Base-by-base conservation (phyloP, 2,329 filamentous ascomycete genomes). In the Cytospora schulzeri region DNA sequence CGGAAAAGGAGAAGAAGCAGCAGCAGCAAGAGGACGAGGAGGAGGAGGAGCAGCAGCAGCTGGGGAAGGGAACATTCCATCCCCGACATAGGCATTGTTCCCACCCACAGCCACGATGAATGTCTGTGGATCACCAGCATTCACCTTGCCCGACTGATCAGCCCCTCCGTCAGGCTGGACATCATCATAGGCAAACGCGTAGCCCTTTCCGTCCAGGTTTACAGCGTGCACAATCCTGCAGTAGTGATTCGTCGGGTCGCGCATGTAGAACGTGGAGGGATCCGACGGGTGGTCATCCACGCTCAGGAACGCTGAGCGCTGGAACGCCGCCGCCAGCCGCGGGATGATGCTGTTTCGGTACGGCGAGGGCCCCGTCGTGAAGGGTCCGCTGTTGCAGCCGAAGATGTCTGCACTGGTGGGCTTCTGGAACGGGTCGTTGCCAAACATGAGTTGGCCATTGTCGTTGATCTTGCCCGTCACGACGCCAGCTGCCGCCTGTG, bases 341-440 rank as follows among this genome's bases (percentile, higher is more conserved):
- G 76, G 89, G 82, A 69, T 80, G 60, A 80, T 77, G 24, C 76
- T 76, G 75, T 71, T 80, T 57, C 72, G 80, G 71, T 64, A 72
- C 26, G 72, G 66, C 60, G 66, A 83, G 71, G 54, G 78, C 71
- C 68, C 76, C 9, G 74, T 78, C 9, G 79, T 77, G 68, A 90
- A 89, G 0, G 87, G 86, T 0, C 87, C 87, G 2, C 83, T 86
- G 69, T 83, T 87, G 76, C 88, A 90, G 41, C 83, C 83, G 71
- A 91, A 86, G 67, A 92, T 88, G 73, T 91, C 89, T 15, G 76
- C 77, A 1, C 85, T 84, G 1, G 77, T 81, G 0, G 89, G 89
- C 64, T 83, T 79, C 1, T 72, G 65, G 72, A 91, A 91, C 1
- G 51, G 38, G 68, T 80, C 78, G 12, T 68, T 68, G 41, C 72